A percentile compares a stretch with the other conserved stretches of the same genome.
Evolutionary conservation across 495 filamentous ascomycete species (phyloP).

Genomic region (Thozetella sp.): DNA sequence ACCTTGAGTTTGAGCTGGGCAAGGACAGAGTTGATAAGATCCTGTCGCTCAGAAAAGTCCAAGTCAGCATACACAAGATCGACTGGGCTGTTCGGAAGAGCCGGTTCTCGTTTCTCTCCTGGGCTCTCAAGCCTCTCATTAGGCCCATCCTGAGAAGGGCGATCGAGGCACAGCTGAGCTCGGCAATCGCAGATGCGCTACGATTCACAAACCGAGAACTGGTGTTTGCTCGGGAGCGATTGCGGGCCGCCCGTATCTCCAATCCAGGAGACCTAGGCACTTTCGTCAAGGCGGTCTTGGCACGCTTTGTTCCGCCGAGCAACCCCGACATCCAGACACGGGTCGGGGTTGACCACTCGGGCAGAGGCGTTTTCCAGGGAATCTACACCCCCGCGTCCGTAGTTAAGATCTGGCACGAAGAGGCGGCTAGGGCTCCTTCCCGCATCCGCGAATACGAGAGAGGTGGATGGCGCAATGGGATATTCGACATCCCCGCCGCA

Average conservation of each 20-base stretch:
- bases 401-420: constrained; percentile 83
- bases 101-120: constrained; percentile 74
- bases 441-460: constrained; percentile 59
- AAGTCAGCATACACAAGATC: constrained; percentile 84
- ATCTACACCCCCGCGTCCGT: constrained; percentile 87
- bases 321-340: constrained; percentile 74
- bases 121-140: constrained; percentile 84
- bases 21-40: constrained; percentile 76
- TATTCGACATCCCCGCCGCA: constrained; percentile 70
- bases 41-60: constrained; percentile 72
- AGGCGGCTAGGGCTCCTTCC: constrained; percentile 66
- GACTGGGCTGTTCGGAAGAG: constrained; percentile 74
- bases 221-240: constrained; percentile 80
- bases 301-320: constrained; percentile 67
- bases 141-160: constrained; percentile 77
- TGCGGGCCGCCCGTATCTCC: constrained; percentile 82
- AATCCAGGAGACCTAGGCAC: constrained; percentile 78
- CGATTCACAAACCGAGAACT: constrained; percentile 81
- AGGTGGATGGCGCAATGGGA: constrained; percentile 82
- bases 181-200: constrained; percentile 67
- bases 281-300: constrained; percentile 79
- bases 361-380: constrained; percentile 74
- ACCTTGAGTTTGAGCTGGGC: constrained; percentile 79
- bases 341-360: constrained; percentile 65
- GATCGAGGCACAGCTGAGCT: constrained; percentile 77